Base-by-base conservation (phyloP, 163 green algal genomes). In the Picocystis sp. region DNA sequence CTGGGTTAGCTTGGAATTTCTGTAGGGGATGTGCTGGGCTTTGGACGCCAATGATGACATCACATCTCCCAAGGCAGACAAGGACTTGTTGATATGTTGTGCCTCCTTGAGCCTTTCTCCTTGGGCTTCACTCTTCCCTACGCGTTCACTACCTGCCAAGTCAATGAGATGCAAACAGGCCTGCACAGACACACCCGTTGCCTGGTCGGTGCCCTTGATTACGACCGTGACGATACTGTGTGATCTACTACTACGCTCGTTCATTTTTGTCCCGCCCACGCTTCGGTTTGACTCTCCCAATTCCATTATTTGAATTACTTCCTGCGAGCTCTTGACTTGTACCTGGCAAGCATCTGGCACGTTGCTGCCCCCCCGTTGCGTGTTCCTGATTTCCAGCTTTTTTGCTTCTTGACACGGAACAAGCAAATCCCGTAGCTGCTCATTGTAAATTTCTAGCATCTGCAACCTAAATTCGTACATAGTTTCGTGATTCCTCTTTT, bases 391-490 rank as follows among this genome's bases (percentile, higher is more conserved):
- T 17, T 84, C 66, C 52, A 92, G 79, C 14, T 5, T 34, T 34
- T 13, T 34, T 23, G 44, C 44, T 11, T 63, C 14, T 38, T 22
- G 17, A 22, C 21, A 67, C 60, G 8, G 53, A 35, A 43, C 62
- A 45, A 88, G 68, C 58, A 88, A 58, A 63, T 92, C 82, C 0
- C 76, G 57, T 11, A 93, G 62, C 35, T 66, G 67, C 64, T 95
- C 86, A 52, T 94, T 95, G 76, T 95, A 95, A 38, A 95, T 92
- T 64, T 95, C 86, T 47, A 95, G 70, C 78, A 95, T 82, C 73
- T 93, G 83, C 23, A 92, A 78, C 21, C 53, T 58, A 51, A 93
- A 83, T 46, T 45, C 47, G 69, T 92, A 94, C 11, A 73, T 60
- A 8, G 71, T 74, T 70, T 94, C 85, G 2, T 50, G 58, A 14